phyloP scores from a whole-genome alignment of 225 moss, liverwort and hornwort species.

The Thuidium tamariscinum region DNA sequence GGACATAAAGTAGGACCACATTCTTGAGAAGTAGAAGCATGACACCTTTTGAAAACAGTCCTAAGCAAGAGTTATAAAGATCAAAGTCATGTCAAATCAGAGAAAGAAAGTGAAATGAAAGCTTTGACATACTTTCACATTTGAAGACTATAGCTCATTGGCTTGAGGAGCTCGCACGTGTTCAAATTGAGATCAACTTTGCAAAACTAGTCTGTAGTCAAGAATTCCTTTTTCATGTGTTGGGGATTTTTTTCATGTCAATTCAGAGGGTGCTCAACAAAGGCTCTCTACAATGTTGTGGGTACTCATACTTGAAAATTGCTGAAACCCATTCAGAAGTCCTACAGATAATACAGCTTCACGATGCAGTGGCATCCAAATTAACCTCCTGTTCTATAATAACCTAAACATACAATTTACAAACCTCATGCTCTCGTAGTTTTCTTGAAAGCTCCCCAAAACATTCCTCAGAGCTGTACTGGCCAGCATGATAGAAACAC shows the following conservation, averaged over 20 bases:
- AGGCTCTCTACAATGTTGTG: background rate
- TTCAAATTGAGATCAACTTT: background rate
- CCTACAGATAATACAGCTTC: background rate
- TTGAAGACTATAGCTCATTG: background rate
- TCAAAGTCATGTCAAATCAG: background rate
- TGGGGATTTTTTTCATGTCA: background rate
- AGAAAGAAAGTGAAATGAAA: background rate
- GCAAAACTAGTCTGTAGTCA: background rate
- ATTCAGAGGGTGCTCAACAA: background rate
- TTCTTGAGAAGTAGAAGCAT: background rate
- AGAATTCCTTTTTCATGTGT: background rate
- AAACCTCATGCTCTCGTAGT: slow-evolving; percentile 70
- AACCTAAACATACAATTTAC: background rate
- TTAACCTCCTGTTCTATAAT: background rate
- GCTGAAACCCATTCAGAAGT: background rate
- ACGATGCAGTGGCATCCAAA: background rate
- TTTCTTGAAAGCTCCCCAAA: slow-evolving; percentile 64
- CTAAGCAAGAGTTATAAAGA: background rate
- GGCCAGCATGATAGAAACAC: slow-evolving; percentile 82
- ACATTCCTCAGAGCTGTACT: slow-evolving; percentile 65
- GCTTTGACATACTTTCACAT: background rate
- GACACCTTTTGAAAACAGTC: background rate
- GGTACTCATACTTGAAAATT: background rate
- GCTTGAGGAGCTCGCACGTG: background rate
- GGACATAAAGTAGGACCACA: background rate